Base-by-base conservation (phyloP, 441 rosid species). In the Metrosideros polymorpha region DNA sequence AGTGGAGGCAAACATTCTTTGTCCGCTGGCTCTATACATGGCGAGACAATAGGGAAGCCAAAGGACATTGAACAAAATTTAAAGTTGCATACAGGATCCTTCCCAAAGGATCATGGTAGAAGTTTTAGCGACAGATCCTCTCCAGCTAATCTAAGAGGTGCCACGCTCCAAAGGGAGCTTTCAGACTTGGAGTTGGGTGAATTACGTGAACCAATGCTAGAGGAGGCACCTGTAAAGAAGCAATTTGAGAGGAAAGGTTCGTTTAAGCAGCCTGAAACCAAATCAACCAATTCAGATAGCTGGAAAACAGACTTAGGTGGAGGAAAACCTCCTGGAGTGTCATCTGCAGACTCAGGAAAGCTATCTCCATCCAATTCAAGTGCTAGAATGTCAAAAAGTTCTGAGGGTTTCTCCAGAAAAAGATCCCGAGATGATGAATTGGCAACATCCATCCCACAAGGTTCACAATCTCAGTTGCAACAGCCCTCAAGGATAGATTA, bases 101-200 rank as follows among this genome's bases (percentile, higher is more conserved):
- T 95, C 56, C 98, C 93, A 30, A 91, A 90, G 87, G 94, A 92
- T 90, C 86, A 76, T 89, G 89, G 82, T 89, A 92, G 88, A 90
- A 76, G 79, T 84, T 86, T 88, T 82, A 86, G 63, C 12, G 91
- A 89, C 49, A 94, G 90, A 88, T 45, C 89, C 86, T 91, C 92
- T 24, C 88, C 49, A 43, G 86, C 84, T 24, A 91, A 92, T 89
- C 96, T 94, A 84, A 94, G 91, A 89, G 93, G 90, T 79, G 83
- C 87, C 85, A 24, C 87, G 45, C 98, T 96, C 90, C 98, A 92
- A 82, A 93, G 95, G 90, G 98, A 95, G 93, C 90, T 91, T 86
- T 92, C 98, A 50, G 98, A 94, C 85, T 91, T 98, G 93, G 99
- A 98, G 92, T 89, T 95, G 87, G 99, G 99, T 89, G 99, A 98